A percentile compares a stretch with the other conserved stretches of the same genome.
phyloP scores from a whole-genome alignment of 2,329 filamentous ascomycete species.

The Sporothrix phasma region DNA sequence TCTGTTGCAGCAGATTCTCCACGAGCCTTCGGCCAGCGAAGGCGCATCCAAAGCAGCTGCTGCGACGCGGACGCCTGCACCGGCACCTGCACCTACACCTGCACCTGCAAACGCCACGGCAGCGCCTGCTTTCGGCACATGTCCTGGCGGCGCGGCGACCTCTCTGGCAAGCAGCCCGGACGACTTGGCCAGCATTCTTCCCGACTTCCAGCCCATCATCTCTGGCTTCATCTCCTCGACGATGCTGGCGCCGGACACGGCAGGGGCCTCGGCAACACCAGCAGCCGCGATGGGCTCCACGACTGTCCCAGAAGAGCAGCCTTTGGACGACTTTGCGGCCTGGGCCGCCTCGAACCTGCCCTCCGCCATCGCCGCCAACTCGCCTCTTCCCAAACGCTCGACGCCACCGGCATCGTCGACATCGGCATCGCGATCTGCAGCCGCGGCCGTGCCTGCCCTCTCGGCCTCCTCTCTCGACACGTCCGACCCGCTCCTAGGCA shows the following conservation, averaged over 20 bases:
- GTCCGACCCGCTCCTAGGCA: background rate
- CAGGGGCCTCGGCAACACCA: background rate
- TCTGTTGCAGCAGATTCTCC: conserved; percentile 30
- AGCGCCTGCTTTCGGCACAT: background rate
- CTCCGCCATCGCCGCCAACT: background rate
- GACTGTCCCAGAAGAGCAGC: too few species aligned
- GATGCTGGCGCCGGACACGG: background rate
- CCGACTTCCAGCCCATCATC: background rate
- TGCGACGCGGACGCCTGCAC: background rate
- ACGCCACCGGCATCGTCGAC: background rate
- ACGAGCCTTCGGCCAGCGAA: conserved; percentile 14
- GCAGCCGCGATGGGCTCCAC: background rate
- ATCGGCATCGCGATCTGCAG: background rate
- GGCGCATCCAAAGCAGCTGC: background rate
- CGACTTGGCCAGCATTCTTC: background rate
- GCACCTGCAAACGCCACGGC: background rate
- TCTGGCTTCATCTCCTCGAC: background rate
- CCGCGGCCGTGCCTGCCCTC: background rate
- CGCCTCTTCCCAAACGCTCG: background rate
- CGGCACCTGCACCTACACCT: background rate
- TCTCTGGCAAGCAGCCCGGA: background rate
- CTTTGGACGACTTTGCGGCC: background rate
- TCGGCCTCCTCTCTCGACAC: background rate
- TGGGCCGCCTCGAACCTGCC: conserved; percentile 5
- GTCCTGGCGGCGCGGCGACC: background rate